phyloP scores from a whole-genome alignment of 768 basidiomycete species.

The Kwoniella shandongensis region DNA sequence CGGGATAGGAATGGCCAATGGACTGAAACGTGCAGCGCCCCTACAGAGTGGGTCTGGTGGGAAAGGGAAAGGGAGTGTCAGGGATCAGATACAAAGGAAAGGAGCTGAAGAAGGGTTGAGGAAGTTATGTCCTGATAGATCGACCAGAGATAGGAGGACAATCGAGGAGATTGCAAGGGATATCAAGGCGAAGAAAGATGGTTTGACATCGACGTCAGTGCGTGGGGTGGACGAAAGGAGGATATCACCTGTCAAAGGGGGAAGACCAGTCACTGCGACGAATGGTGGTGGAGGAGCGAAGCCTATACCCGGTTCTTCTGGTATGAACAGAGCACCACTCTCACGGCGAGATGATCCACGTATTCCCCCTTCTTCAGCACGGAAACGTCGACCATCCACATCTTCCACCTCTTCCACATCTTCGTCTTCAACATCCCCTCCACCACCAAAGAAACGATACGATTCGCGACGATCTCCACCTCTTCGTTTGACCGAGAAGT shows the following conservation, averaged over 20 bases:
- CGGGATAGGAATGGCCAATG: conserved; percentile 17
- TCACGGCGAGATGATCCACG: not conserved
- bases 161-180: conserved; percentile 44
- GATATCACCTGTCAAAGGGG: not conserved
- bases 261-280: not conserved
- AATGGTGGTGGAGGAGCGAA: not conserved
- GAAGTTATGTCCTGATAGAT: conserved; percentile 35
- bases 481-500: conserved; percentile 7
- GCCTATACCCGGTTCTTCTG: not conserved
- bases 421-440: not conserved
- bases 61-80: conserved; percentile 6
- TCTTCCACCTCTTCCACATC: conserved; percentile 11
- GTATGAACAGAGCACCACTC: not conserved
- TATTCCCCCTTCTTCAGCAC: not conserved
- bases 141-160: conserved; percentile 35
- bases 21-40: conserved; percentile 6
- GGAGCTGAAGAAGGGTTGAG: conserved; percentile 22
- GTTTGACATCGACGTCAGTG: no score
- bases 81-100: conserved; percentile 15
- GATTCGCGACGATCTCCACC: conserved; percentile 12
- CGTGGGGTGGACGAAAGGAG: no score
- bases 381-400: conserved; percentile 10
- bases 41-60: not conserved
- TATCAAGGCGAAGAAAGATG: conserved; percentile 26
- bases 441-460: conserved; percentile 1